A percentile compares a stretch with the other conserved stretches of the same genome.
Evolutionary conservation across 768 basidiomycete genomes (phyloP).

Genomic region (Boletus eberwhitei): DNA sequence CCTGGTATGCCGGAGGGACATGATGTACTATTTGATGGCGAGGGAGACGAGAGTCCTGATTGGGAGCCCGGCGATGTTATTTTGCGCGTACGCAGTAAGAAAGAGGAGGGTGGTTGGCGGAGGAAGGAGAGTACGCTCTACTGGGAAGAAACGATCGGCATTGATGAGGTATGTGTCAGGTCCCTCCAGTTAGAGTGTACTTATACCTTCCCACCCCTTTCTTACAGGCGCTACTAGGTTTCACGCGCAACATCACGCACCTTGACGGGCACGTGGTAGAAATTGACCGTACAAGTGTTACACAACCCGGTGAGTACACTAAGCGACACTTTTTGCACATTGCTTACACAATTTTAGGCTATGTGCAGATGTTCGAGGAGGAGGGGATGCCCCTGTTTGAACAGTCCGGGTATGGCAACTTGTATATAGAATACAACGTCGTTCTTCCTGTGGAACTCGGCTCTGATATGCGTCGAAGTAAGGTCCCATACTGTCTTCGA

Average conservation of each 20-base stretch:
- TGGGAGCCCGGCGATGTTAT: constrained; percentile 96
- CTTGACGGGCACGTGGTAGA: constrained; percentile 81
- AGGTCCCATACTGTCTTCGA: constrained; percentile 33
- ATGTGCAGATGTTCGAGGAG: constrained; percentile 78
- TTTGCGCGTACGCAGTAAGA: constrained; percentile 75
- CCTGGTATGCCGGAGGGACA: constrained; percentile 91
- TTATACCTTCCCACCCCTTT: not conserved
- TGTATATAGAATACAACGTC: constrained; percentile 92
- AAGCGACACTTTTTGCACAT: not conserved
- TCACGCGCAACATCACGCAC: constrained; percentile 87
- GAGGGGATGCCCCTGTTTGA: constrained; percentile 87
- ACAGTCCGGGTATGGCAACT: constrained; percentile 61
- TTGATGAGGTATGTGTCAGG: constrained; percentile 65
- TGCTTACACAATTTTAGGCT: constrained; percentile 44
- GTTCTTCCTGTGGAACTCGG: constrained; percentile 77
- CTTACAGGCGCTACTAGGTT: constrained; percentile 91
- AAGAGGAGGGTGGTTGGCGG: constrained; percentile 76
- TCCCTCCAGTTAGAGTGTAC: not conserved
- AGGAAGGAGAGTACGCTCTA: constrained; percentile 90
- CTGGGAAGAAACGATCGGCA: constrained; percentile 86
- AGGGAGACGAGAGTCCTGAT: constrained; percentile 93
- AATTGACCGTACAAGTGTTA: constrained; percentile 72
- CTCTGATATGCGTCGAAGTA: constrained; percentile 68
- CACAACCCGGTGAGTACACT: constrained; percentile 73
- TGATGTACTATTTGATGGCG: constrained; percentile 93